Conservation (phyloP, 306 rosid species). For the Mimosa pudica region DNA sequence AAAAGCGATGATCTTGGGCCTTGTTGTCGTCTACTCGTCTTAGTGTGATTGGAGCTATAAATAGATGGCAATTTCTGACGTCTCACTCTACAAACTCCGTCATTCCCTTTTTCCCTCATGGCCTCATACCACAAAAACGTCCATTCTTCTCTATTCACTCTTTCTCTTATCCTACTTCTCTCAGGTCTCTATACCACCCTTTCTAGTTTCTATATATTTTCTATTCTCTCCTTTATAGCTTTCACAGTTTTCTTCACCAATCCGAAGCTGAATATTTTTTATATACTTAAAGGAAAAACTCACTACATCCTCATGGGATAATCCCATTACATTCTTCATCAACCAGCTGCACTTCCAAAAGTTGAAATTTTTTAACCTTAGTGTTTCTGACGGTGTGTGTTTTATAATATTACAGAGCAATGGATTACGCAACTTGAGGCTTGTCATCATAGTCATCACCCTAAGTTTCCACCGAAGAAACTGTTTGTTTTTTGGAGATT, state of each 20-base stretch:
- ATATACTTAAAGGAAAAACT: neutral
- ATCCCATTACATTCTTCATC: no score
- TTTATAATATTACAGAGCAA: neutral
- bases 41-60: no score
- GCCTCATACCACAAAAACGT: conserved; percentile 13
- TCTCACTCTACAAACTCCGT: neutral
- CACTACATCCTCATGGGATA: no score
- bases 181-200: conserved; percentile 27
- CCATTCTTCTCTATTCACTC: conserved; percentile 26
- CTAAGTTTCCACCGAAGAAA: neutral
- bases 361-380: neutral
- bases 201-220: neutral
- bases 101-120: neutral
- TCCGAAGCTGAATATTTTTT: neutral
- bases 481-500: conserved; percentile 54
- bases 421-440: conserved; percentile 27
- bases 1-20: no score
- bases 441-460: neutral
- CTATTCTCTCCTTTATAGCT: neutral
- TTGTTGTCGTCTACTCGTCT: no score
- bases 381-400: neutral
- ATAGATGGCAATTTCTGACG: neutral
- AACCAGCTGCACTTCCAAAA: no score
- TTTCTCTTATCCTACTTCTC: conserved; percentile 36
- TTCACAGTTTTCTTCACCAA: neutral